Percentiles rank a stretch among this genome's conserved stretches.
These are phyloP conservation scores for Lolium perenne DNA, from an alignment of 176 grass and related monocot genomes.

Conservation along the genomic window DNA sequence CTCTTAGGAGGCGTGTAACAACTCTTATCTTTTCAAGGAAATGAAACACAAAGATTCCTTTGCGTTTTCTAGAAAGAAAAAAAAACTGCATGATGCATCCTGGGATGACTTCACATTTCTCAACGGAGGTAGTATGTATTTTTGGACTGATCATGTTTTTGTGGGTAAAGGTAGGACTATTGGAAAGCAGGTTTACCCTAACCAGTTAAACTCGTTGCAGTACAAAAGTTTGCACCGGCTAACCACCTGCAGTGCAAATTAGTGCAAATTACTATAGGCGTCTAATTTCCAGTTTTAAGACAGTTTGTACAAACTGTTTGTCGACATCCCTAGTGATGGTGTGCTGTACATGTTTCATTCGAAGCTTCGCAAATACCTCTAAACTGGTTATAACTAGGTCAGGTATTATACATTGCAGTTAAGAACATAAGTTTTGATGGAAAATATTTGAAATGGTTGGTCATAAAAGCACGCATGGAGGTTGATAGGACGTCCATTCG, in stretches of 20 bases:
- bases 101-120: not conserved
- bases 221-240: conserved; percentile 1
- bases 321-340: not conserved
- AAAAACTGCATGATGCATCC: not conserved
- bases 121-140: not conserved
- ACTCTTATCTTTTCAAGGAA: too few relatives aligned
- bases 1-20: too few relatives aligned
- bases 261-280: not conserved
- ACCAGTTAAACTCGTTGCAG: not conserved
- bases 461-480: conserved; percentile 28
- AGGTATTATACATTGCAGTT: not conserved
- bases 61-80: too few relatives aligned
- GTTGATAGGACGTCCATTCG: conserved; percentile 29
- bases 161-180: not conserved
- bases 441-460: conserved; percentile 38
- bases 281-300: not conserved
- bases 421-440: not conserved
- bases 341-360: conserved; percentile 31
- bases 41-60: too few relatives aligned
- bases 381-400: not conserved
- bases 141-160: not conserved
- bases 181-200: not conserved
- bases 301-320: not conserved
- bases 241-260: conserved; percentile 5
- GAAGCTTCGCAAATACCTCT: conserved; percentile 16